A percentile compares a stretch with the other conserved stretches of the same genome.
These are phyloP conservation scores for Setaria viridis DNA, from an alignment of 202 grass and related monocot genomes.

Conservation along the genomic window DNA sequence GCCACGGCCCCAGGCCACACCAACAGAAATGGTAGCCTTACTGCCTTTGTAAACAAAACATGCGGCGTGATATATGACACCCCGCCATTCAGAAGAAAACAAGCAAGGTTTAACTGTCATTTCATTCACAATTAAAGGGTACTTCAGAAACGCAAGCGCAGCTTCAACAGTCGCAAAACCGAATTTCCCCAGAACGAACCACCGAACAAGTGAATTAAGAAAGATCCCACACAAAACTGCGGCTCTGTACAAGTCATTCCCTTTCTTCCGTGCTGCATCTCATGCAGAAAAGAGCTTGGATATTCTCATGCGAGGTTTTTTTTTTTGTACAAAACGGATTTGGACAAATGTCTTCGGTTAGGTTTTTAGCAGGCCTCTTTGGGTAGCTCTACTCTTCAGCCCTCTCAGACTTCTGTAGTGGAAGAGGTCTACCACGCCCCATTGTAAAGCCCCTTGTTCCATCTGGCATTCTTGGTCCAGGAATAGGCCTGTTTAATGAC, in stretches of 20 bases:
- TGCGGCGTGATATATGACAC: neutral
- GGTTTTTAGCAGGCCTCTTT: slow-evolving; percentile 5
- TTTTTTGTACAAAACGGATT: neutral
- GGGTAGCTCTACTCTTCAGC: slow-evolving; percentile 44
- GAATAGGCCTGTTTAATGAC: slow-evolving; percentile 64
- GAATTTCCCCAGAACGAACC: neutral
- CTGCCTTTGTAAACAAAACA: neutral
- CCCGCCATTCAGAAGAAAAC: neutral
- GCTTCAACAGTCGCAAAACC: neutral
- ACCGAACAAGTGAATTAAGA: slow-evolving; percentile 1
- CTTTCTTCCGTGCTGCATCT: neutral
- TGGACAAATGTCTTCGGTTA: neutral
- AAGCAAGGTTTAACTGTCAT: neutral
- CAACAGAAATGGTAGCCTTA: neutral
- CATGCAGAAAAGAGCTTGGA: neutral
- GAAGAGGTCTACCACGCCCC: slow-evolving; percentile 72
- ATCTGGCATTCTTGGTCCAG: slow-evolving; percentile 89
- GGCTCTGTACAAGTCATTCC: neutral
- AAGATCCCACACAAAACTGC: neutral
- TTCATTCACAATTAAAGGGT: neutral
- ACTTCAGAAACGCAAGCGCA: neutral
- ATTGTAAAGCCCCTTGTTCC: slow-evolving; percentile 83
- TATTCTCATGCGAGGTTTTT: neutral
- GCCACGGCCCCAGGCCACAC: neutral
- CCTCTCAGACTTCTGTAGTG: slow-evolving; percentile 38